Conservation (phyloP, 805 yeast species). For the Kodamaea kakaduensis region DNA sequence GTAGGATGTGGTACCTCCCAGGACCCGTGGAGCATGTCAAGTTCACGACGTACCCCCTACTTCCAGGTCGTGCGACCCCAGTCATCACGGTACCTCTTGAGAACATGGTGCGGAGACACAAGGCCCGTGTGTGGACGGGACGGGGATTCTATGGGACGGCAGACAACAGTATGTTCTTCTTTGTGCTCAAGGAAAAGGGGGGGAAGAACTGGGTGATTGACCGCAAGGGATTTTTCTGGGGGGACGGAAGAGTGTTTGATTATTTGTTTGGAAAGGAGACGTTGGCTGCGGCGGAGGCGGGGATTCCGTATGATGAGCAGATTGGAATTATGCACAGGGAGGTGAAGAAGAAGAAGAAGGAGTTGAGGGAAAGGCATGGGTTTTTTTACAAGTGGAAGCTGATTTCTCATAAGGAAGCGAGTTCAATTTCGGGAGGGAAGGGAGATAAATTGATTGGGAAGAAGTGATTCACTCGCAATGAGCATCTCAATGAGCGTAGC, state of each 20-base stretch:
- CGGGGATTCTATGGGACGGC: constrained; percentile 83
- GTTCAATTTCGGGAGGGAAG: constrained; percentile 27
- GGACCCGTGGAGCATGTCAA: constrained; percentile 52
- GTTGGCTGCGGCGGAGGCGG: constrained; percentile 71
- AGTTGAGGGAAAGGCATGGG: constrained; percentile 53
- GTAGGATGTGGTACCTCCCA: constrained; percentile 77
- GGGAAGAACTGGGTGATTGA: constrained; percentile 74
- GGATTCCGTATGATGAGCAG: constrained; percentile 58
- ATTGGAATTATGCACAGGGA: constrained; percentile 46
- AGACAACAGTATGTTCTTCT: constrained; percentile 69
- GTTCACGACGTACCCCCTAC: constrained; percentile 69
- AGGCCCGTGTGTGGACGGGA: constrained; percentile 78
- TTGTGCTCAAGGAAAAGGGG: constrained; percentile 58
- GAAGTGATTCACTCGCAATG: too few relatives aligned
- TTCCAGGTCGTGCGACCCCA: constrained; percentile 77
- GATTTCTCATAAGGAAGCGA: too few relatives aligned
- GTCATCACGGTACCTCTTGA: constrained; percentile 63
- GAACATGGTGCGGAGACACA: constrained; percentile 50
- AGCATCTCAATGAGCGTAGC: too few relatives aligned
- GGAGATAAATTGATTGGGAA: constrained; percentile 18
- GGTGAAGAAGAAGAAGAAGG: constrained; percentile 45
- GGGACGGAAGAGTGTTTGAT: constrained; percentile 84
- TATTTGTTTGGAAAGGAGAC: constrained; percentile 76
- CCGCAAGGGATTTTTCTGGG: constrained; percentile 88
- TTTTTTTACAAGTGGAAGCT: constrained; percentile 56